Evolutionary conservation across 305 asterid genomes (phyloP), one percentile per base, ranked within the genome.

Genomic region (Fraxinus angustifolia): DNA sequence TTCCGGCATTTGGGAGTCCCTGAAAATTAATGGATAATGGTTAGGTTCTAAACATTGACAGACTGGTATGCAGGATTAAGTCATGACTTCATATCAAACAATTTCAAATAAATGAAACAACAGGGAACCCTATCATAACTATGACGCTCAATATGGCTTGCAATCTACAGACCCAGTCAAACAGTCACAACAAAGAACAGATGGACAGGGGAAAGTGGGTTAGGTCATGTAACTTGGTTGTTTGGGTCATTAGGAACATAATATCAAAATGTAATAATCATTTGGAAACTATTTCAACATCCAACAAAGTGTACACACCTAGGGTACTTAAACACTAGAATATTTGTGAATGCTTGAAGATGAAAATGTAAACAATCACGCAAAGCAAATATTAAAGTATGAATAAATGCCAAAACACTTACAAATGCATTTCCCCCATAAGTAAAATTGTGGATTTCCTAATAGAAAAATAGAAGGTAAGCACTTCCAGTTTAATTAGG

Each of bases 1-100:
- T 95, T 82, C 98, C 99, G 73, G 99, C 99, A 91, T 93, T 93
- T 53, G 99, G 99, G 82, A 95, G 97, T 76, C 98, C 99, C 99
- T 95, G 81, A 78, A 78, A 80, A 79, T 75, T 36, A 33, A 30
- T 75, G 75, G 80, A 73, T 36, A 33, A 30, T 77, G 75, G 80
- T 30, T n/a, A 80, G 78, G 79, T 60, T 38, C 77, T 74, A 28
- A 77, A 33, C 34, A 68, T 70, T 65, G 67, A 30, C 38, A 0
- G 38, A 74, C 33, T 35, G 48, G 48, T 36, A 73, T 30, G 36
- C 76, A 68, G 11, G 70, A 75, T 45, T 8, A 62, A 17, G 58
- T 17, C 75, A 60, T 74, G 42, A 77, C 56, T 4, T 56, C 30
- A 21, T 11, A n/a, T 35, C 71, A 35, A 42, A 67, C 36, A 4